phyloP scores from a whole-genome alignment of 306 rosid genomes.

The Lotus japonicus region DNA sequence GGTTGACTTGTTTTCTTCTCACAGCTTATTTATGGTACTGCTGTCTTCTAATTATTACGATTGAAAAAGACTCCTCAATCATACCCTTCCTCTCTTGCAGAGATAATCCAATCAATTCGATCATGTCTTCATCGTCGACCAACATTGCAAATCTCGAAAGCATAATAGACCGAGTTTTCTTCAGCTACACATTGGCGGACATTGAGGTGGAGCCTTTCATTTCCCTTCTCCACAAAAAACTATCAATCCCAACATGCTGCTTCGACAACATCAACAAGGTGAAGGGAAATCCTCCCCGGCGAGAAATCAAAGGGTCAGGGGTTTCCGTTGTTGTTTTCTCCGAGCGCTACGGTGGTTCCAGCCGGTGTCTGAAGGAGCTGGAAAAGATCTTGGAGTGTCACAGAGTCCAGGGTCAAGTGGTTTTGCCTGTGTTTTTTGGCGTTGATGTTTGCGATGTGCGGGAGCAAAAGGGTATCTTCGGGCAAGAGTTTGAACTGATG shows the following conservation, averaged over 20 bases:
- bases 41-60: too few species aligned
- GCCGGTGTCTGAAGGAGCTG: background rate
- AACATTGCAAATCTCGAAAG: too few species aligned
- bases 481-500: background rate
- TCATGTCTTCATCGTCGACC: too few species aligned
- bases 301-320: background rate
- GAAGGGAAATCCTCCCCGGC: background rate
- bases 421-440: background rate
- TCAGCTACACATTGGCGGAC: background rate
- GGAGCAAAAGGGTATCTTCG: background rate
- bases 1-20: too few species aligned
- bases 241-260: background rate
- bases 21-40: too few species aligned
- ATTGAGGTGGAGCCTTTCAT: background rate
- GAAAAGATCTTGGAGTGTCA: background rate
- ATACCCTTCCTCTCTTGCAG: too few species aligned
- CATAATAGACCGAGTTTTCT: background rate
- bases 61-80: too few species aligned
- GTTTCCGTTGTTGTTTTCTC: background rate
- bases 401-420: background rate
- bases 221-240: background rate
- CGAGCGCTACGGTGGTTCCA: background rate
- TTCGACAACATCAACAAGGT: background rate
- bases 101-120: too few species aligned
- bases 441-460: background rate